Base-by-base conservation (phyloP, 2,329 filamentous ascomycete species). In the Chrysoporthe deuterocubensis region DNA sequence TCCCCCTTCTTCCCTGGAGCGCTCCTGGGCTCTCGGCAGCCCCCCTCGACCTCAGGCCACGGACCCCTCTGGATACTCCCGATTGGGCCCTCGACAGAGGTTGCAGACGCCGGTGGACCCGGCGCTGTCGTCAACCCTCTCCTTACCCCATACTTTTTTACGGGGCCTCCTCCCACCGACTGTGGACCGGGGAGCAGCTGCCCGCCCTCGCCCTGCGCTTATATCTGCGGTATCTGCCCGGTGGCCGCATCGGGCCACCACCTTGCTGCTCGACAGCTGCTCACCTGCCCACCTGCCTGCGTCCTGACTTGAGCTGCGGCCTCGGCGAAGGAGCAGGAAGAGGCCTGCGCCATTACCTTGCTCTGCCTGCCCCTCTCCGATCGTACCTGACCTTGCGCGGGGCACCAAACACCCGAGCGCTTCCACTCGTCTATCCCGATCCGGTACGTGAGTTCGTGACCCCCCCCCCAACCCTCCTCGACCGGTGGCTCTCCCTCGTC, bases 41-140 rank as follows among this genome's bases (percentile, higher is more conserved):
- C 67, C 60, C 61, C 54, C 34, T 26, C 26, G 26, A 26, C 14
- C 58, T 65, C 63, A 65, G 48, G 48, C 68, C 60, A 64, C 46
- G 59, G 26, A 26, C 37, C 63, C 34, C 61, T 57, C 46, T 66
- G 59, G 37, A 60, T 67, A 66, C 60, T 70, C 68, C 68, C 68
- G 59, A 70, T 68, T 68, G 63, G 68, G 56, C n/a, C 21, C 37
- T 56, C 57, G n/a, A 52, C 21, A 54, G 48, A 14, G 18, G 26
- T 26, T 61, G 48, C 44, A 52, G 60, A 46, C 58, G 64, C 52
- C 54, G 52, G 43, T 60, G 50, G 34, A 43, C 56, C 14, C 32
- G n/a, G 9, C 57, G 37, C 26, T 60, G 21, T 44, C 37, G 32
- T 37, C 32, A n/a, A 58, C 57, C 57, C 18, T 44, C 26, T 37